Percentiles rank a stretch among this genome's conserved stretches.
Conservation (phyloP, 768 basidiomycete genomes). For the Floccularia luteovirens region DNA sequence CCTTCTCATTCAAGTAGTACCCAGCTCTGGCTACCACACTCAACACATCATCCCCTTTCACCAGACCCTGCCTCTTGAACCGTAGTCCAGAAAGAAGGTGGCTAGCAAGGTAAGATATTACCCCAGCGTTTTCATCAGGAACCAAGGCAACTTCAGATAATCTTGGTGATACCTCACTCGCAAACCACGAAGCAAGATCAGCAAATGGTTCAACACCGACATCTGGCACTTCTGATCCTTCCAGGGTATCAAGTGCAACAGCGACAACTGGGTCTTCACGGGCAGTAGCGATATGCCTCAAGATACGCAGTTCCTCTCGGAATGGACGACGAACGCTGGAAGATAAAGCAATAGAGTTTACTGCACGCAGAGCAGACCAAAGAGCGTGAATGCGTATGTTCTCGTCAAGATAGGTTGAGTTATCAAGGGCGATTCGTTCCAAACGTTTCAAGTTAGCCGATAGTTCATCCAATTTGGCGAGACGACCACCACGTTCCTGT, state of each 20-base stretch:
- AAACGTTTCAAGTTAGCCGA: constrained; percentile 85
- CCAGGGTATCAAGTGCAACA: constrained; percentile 62
- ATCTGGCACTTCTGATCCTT: constrained; percentile 67
- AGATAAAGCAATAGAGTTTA: constrained; percentile 56
- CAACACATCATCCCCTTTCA: constrained; percentile 75
- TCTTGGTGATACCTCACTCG: constrained; percentile 71
- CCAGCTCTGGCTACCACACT: constrained; percentile 87
- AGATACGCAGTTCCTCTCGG: constrained; percentile 80
- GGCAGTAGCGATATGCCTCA: constrained; percentile 66
- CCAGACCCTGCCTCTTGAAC: constrained; percentile 77
- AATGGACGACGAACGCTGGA: constrained; percentile 73
- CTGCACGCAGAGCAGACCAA: constrained; percentile 87
- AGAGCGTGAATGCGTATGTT: constrained; percentile 88
- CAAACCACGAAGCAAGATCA: constrained; percentile 89
- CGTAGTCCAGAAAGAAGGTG: constrained; percentile 64
- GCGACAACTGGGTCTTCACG: constrained; percentile 64
- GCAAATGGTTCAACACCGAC: constrained; percentile 83
- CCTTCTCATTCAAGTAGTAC: constrained; percentile 85
- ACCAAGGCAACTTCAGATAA: constrained; percentile 88
- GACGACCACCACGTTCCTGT: constrained; percentile 90
- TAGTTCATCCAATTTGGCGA: constrained; percentile 92
- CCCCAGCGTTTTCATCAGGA: constrained; percentile 83
- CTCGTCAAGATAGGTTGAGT: constrained; percentile 85
- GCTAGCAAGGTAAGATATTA: constrained; percentile 84
- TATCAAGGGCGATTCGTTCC: constrained; percentile 87